Evolutionary conservation across 1,139 yeast species (phyloP), one percentile per base, ranked within the genome.

Genomic region (Zygoascus meyerae): DNA sequence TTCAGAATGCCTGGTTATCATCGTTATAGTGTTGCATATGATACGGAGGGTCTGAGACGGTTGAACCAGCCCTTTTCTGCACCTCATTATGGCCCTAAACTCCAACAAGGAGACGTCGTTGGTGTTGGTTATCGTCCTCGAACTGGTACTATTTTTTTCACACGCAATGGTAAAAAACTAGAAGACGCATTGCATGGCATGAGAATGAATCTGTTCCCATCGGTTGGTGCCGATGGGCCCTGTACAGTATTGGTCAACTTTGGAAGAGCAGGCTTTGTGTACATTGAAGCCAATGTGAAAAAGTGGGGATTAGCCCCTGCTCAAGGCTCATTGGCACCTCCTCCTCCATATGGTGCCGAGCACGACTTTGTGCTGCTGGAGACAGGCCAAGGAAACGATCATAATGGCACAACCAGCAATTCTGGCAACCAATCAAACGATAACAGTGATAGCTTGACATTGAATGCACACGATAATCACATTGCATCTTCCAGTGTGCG

Each of bases 231-330:
- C 59, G 75, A 80, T 62, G 79, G 83, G 58, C 74, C 90, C 48
- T 78, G 95, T 65, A 64, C 81, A 52, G 76, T 92, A 45, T 84
- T 83, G 57, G 90, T 85, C 11, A 92, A 92, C 63, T 68, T 92
- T 48, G 98, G 98, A 1, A 96, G 89, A 61, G 69, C 81, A 42
- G 98, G 97, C 1, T 92, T 81, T 67, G 96, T 92, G 1, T 90
- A 86, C 72, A 86, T 92, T 49, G 97, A 92, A 65, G 97, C 97
- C 5, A 90, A 92, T 64, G 95, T 87, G 29, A 77, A 87, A 57
- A 90, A 89, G 64, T 86, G 95, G 74, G 96, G 96, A 2, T 83
- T 92, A 56, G 95, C 95, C 26, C 83, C 85, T 40, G 76, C 78
- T 36, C 80, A 71, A 48, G 92, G 90, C 1, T 74, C 78, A 1